Percentiles rank a stretch among this genome's conserved stretches.
phyloP scores from a whole-genome alignment of 2,329 filamentous ascomycete species.

The Didymella pinodella region DNA sequence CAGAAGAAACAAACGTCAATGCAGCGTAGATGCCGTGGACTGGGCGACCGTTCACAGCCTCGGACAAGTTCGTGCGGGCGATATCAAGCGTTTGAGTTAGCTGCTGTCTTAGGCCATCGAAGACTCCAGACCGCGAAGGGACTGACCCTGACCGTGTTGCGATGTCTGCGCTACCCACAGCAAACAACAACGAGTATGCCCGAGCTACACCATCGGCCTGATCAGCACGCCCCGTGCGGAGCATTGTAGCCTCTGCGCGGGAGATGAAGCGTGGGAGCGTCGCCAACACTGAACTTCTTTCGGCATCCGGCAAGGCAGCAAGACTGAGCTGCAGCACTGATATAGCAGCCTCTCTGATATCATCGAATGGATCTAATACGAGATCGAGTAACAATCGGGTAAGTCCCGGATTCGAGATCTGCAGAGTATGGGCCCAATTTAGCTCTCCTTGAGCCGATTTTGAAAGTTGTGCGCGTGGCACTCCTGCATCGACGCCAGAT shows the following conservation, averaged over 20 bases:
- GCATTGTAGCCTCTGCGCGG: conserved; percentile 63
- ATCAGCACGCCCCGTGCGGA: conserved; percentile 81
- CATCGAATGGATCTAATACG: conserved; percentile 89
- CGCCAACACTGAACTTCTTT: conserved; percentile 23
- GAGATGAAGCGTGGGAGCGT: conserved; percentile 38
- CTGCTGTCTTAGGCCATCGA: conserved; percentile 65
- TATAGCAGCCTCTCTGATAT: conserved; percentile 71
- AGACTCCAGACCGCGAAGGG: conserved; percentile 55
- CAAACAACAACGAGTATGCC: conserved; percentile 75
- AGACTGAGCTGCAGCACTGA: conserved; percentile 53
- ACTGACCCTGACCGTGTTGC: conserved; percentile 23
- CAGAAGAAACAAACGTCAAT: conserved; percentile 35
- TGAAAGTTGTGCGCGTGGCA: conserved; percentile 50
- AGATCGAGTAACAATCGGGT: conserved; percentile 76
- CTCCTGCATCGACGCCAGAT: conserved; percentile 68
- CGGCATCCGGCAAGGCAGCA: conserved; percentile 27
- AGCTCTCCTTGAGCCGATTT: conserved; percentile 60
- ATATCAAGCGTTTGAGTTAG: conserved; percentile 70
- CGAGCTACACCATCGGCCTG: conserved; percentile 91
- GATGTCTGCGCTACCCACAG: conserved; percentile 42
- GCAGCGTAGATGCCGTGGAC: conserved; percentile 56
- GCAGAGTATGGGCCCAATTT: conserved; percentile 59
- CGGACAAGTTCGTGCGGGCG: conserved; percentile 70
- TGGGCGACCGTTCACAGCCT: conserved; percentile 61
- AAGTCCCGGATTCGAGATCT: conserved; percentile 56